Percentiles rank a stretch among this genome's conserved stretches.
Conservation (phyloP, 257 asterid genomes). For the Catharanthus roseus region DNA sequence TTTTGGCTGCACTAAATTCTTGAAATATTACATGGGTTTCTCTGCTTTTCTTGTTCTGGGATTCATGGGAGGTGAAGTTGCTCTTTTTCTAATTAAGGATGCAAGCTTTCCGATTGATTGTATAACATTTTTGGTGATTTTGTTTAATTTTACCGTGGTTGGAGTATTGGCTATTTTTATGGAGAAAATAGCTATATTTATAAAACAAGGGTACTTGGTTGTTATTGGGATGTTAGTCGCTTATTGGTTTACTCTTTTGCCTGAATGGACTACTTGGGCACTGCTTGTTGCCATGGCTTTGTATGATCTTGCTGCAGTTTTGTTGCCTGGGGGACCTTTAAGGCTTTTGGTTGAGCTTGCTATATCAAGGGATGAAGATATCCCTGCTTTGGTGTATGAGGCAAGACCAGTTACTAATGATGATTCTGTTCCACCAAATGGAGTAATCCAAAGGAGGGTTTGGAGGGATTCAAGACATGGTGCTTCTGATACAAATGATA, state of each 20-base stretch:
- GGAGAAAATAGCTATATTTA: constrained; percentile 63
- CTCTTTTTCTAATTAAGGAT: constrained; percentile 44
- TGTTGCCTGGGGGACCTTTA: constrained; percentile 91
- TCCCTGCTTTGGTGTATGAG: constrained; percentile 98
- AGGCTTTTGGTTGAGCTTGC: constrained; percentile 96
- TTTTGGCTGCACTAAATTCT: constrained; percentile 79
- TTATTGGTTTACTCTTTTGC: constrained; percentile 93
- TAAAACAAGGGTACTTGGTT: constrained; percentile 75
- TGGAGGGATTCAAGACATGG: constrained; percentile 58
- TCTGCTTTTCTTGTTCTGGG: constrained; percentile 84
- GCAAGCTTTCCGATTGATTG: constrained; percentile 65
- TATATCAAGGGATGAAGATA: constrained; percentile 83
- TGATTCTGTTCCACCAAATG: constrained; percentile 25
- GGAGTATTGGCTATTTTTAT: constrained; percentile 77
- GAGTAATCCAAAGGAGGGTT: constrained; percentile 51
- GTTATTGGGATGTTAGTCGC: constrained; percentile 90
- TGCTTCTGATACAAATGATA: constrained; percentile 24
- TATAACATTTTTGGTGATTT: constrained; percentile 48
- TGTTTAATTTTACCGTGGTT: constrained; percentile 78
- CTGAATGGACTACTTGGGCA: constrained; percentile 97
- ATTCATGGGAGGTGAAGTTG: constrained; percentile 81
- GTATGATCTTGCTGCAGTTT: constrained; percentile 97
- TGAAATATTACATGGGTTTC: constrained; percentile 97
- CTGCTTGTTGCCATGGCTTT: constrained; percentile 90
- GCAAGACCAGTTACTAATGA: constrained; percentile 57